Evolutionary conservation across 352 stramenopile species (phyloP), one percentile per base, ranked within the genome.

Genomic region (Phytopythium helicoides): DNA sequence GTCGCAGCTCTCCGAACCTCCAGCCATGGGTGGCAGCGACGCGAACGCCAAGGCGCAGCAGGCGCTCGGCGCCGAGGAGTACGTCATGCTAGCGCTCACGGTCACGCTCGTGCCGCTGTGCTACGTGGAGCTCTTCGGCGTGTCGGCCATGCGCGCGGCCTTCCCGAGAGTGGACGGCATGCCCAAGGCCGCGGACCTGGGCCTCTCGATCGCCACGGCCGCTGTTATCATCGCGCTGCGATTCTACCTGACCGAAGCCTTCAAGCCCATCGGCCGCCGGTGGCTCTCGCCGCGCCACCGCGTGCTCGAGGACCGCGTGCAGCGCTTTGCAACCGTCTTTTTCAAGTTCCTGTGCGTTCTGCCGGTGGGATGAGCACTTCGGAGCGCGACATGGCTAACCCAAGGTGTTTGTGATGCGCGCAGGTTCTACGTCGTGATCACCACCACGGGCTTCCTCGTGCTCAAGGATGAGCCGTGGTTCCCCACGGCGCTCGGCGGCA

Each of bases 391-490:
- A n/a, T n/a, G n/a, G n/a, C n/a, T n/a, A n/a, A 14, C 37, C 15
- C 53, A 33, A 63, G 28, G 28, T 33, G 28, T 38, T 33, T 33
- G 15, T 22, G 26, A 34, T 34, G 28, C 54, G 6, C 58, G 22
- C 25, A 70, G 62, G 19, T 74, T 68, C 54, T 74, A 71, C 42
- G 19, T 56, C 14, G 21, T 26, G 35, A 74, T 74, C 54, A 74
- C 65, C 3, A 55, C 55, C 6, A 62, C 57, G 15, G 73, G 73
- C 3, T 77, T 64, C 44, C 55, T 56, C 21, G 58, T 83, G 21
- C 74, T 83, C 62, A 68, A 69, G 35, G 64, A 80, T 52, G 69
- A 80, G 40, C 65, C 62, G 42, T 83, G 73, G 73, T 71, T 83
- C 35, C 73, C 73, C 14, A 46, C 55, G 11, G 59, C 63, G 53